These are phyloP conservation scores for Ambrosia hybrid DNA, from an alignment of 140 eudicot species.

Conservation along the genomic window DNA sequence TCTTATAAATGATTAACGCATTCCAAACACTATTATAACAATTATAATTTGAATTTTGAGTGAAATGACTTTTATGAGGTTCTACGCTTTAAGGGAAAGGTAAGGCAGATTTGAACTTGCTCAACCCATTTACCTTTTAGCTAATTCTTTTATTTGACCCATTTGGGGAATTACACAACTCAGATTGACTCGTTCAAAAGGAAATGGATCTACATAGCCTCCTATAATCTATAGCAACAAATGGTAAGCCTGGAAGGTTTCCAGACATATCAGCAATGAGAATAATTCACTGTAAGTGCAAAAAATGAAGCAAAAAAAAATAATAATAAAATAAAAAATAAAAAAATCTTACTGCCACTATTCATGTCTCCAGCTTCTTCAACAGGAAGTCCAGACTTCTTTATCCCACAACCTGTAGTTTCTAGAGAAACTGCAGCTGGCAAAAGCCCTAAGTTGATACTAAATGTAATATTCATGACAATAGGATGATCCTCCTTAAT, in stretches of 20 bases:
- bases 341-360: constrained; percentile 56
- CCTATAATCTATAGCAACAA: neutral
- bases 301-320: neutral
- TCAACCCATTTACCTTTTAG: neutral
- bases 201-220: neutral
- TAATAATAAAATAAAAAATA: neutral
- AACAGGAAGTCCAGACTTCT: constrained; percentile 64
- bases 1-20: too few species aligned
- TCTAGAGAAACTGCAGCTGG: constrained; percentile 66
- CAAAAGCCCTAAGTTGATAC: constrained; percentile 80
- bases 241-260: too few species aligned
- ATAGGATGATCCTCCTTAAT: constrained; percentile 95
- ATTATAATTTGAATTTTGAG: neutral
- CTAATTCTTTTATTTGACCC: neutral
- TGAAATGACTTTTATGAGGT: neutral
- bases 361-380: constrained; percentile 77
- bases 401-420: constrained; percentile 95
- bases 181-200: neutral
- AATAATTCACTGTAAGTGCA: too few species aligned
- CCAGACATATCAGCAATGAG: too few species aligned
- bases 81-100: neutral
- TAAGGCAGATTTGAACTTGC: neutral
- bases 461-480: constrained; percentile 60
- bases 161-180: neutral
- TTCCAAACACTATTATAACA: too few species aligned